Percentiles rank a stretch among this genome's conserved stretches.
Conservation (phyloP, 495 filamentous ascomycete genomes). For the Evernia prunastri region DNA sequence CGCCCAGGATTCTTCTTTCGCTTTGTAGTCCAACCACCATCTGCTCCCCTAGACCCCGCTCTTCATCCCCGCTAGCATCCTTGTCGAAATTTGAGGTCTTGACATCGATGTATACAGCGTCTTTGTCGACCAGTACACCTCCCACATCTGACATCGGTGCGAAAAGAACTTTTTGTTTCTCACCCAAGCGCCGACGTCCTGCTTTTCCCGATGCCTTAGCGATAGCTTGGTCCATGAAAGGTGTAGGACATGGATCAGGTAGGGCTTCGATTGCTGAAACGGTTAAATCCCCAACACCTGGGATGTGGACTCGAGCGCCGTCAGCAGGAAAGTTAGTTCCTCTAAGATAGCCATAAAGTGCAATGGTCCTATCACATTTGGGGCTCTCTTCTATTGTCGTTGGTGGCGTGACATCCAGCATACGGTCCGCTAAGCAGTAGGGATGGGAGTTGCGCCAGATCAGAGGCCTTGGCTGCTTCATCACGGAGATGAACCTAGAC, state of each 20-base stretch:
- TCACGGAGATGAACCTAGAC: slow-evolving; percentile 87
- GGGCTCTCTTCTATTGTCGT: slow-evolving; percentile 78
- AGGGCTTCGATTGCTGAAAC: slow-evolving; percentile 77
- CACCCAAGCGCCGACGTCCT: slow-evolving; percentile 68
- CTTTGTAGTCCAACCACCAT: slow-evolving; percentile 84
- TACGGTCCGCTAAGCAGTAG: slow-evolving; percentile 86
- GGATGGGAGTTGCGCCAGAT: slow-evolving; percentile 97
- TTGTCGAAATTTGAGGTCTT: slow-evolving; percentile 72
- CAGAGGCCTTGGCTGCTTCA: slow-evolving; percentile 95
- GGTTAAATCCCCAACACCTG: slow-evolving; percentile 87
- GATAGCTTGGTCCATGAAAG: slow-evolving; percentile 76
- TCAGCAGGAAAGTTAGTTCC: slow-evolving; percentile 92
- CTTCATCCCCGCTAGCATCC: slow-evolving; percentile 47
- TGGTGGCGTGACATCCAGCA: slow-evolving; percentile 89
- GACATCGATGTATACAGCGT: slow-evolving; percentile 73
- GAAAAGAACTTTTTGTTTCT: slow-evolving; percentile 92
- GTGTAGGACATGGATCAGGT: slow-evolving; percentile 93
- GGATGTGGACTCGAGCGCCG: slow-evolving; percentile 83
- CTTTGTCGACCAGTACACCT: slow-evolving; percentile 76
- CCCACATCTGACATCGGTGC: slow-evolving; percentile 98
- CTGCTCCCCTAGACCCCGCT: slow-evolving; percentile 85
- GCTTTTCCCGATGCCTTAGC: slow-evolving; percentile 76
- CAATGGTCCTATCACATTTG: slow-evolving; percentile 84
- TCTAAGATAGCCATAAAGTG: slow-evolving; percentile 86
- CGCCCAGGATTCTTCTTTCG: slow-evolving; percentile 73